Evolutionary conservation across 352 stramenopile species (phyloP).

Genomic region (Blastocystis sp.): DNA sequence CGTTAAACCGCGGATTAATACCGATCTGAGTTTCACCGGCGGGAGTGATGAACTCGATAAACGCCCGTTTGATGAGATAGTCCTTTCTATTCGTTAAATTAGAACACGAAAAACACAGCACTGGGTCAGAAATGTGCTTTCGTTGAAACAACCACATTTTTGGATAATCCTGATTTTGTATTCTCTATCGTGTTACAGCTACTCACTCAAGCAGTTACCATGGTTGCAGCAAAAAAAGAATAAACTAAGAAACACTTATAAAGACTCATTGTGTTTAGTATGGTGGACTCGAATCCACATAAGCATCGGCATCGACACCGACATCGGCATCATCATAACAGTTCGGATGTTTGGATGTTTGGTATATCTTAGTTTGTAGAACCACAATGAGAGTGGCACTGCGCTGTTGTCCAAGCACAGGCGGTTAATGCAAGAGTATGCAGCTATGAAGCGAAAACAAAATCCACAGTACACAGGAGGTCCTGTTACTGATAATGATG

Average conservation of each 20-base stretch:
- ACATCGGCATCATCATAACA: neutral
- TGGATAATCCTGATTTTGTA: neutral
- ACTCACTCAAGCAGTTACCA: neutral
- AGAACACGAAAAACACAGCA: neutral
- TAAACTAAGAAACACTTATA: neutral
- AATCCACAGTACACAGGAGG: neutral
- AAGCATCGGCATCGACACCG: neutral
- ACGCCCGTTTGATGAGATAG: conserved; percentile 50
- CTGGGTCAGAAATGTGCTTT: conserved; percentile 44
- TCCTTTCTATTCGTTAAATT: conserved; percentile 36
- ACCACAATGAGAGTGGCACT: neutral
- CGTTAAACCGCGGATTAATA: conserved; percentile 47
- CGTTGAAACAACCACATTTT: conserved; percentile 60
- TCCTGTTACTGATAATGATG: neutral
- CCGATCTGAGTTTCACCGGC: conserved; percentile 28
- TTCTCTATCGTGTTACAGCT: neutral
- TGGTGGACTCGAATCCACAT: neutral
- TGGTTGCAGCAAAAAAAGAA: neutral
- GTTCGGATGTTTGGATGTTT: neutral
- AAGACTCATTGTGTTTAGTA: neutral
- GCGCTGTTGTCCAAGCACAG: conserved; percentile 12
- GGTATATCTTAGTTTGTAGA: neutral
- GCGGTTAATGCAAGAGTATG: neutral
- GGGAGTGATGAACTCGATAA: conserved; percentile 48
- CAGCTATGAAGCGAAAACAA: neutral